Base-by-base conservation (phyloP, 805 yeast genomes). In the Trichomonascus vanleenenianus region DNA sequence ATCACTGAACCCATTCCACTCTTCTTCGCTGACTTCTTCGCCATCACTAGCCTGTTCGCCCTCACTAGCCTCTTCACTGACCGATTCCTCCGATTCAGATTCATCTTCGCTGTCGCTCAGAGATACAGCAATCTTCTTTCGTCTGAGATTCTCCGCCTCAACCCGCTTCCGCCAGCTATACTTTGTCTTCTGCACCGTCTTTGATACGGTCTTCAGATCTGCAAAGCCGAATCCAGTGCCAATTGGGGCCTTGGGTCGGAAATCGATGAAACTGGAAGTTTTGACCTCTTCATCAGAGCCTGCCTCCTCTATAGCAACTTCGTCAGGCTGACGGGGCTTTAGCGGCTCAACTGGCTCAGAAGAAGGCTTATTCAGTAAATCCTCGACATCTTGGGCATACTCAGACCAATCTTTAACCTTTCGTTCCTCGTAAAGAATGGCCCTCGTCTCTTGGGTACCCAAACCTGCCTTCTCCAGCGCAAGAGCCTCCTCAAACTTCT, bases 401-500 rank as follows among this genome's bases (percentile, higher is more conserved):
- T 51, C 70, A 31, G 70, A 70, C 88, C 88, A 83, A 25, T 76
- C 81, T 55, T 73, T 75, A 2, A 78, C 75, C 33, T 72, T 75
- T 50, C 82, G 71, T 56, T 81, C 79, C 60, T 85, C 94, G 57
- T 83, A 85, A 25, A 85, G 62, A 16, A 85, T 70, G 18, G 74
- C 81, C 40, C 66, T 71, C 0, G 86, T 81, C 31, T 66, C 62
- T 1, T 79, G 87, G 59, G 75, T 76, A 1, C 76, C 82, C 48
- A 83, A 69, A 1, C 95, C 95, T 57, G 78, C 80, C 48, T 72
- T 71, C 57, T 87, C 96, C 35, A 81, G 64, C 43, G 75, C 75
- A 45, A 85, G 60, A 0, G 95, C 95, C 56, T 85, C 91, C n/a
- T 73, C 64, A 64, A 86, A 74, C 49, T 75, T 76, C 56, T 85